These are phyloP conservation scores for Echinosphaeria canescens DNA, from an alignment of 2,329 filamentous ascomycete genomes.

Conservation along the genomic window DNA sequence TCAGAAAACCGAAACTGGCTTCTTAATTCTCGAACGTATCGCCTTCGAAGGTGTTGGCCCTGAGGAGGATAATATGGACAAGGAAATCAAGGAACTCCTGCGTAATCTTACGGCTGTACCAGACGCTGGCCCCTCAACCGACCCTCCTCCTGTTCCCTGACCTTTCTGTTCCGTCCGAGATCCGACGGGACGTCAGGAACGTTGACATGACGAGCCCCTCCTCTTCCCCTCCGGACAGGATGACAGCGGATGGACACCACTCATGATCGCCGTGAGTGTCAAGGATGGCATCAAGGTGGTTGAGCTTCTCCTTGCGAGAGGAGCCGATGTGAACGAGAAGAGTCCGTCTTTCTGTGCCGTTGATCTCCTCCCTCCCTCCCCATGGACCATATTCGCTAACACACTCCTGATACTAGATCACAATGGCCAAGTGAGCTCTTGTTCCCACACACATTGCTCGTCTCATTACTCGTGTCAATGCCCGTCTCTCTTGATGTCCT, in stretches of 20 bases:
- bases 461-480: conserved; percentile 1
- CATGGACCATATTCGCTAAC: conserved; percentile 4
- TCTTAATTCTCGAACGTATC: no score
- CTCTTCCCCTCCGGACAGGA: conserved; percentile 39
- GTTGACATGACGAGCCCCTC: no score
- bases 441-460: no score
- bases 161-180: no score
- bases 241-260: conserved; percentile 58
- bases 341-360: conserved; percentile 20
- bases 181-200: no score
- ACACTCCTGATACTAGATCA: conserved; percentile 21
- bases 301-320: conserved; percentile 42
- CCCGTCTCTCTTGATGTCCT: background rate
- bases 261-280: conserved; percentile 65
- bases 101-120: no score
- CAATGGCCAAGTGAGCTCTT: conserved; percentile 38
- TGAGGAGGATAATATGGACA: no score
- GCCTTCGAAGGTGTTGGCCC: no score
- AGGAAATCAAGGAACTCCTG: no score
- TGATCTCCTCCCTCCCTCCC: no score
- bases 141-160: no score
- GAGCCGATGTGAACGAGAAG: conserved; percentile 52
- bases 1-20: conserved; percentile 25
- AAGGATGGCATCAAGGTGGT: conserved; percentile 50
- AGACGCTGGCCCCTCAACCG: no score